A percentile compares a stretch with the other conserved stretches of the same genome.
Evolutionary conservation across 2,329 filamentous ascomycete species (phyloP).

Genomic region (Hypoxylon sp.): DNA sequence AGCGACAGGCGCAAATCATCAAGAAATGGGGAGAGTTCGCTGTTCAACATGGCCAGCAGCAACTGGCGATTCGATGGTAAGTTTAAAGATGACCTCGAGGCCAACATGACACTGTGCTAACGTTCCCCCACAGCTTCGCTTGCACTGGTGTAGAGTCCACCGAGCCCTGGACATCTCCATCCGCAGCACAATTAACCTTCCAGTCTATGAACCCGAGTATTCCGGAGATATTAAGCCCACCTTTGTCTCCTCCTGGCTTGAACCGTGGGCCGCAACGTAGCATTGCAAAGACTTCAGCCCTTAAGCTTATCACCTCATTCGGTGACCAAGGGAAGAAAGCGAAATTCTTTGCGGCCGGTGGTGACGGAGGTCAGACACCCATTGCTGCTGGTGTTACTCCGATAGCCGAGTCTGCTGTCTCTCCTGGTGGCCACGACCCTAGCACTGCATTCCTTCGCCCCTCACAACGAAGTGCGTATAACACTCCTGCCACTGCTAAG

Average conservation of each 20-base stretch:
- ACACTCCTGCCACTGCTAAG: slow-evolving; percentile 76
- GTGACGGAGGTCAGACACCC: slow-evolving; percentile 75
- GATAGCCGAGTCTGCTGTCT: slow-evolving; percentile 83
- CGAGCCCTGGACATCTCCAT: slow-evolving; percentile 89
- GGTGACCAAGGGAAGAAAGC: slow-evolving; percentile 72
- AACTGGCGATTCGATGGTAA: slow-evolving; percentile 86
- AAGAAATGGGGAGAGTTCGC: slow-evolving; percentile 96
- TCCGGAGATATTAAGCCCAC: slow-evolving; percentile 74
- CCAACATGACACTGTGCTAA: slow-evolving; percentile 32
- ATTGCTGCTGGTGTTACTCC: slow-evolving; percentile 88
- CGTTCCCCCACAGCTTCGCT: slow-evolving; percentile 72
- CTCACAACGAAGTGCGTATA: slow-evolving; percentile 75
- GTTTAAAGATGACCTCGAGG: slow-evolving; percentile 41
- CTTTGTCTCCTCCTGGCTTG: slow-evolving; percentile 78
- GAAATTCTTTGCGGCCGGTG: slow-evolving; percentile 70
- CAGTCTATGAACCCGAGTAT: slow-evolving; percentile 67
- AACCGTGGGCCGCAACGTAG: slow-evolving; percentile 70
- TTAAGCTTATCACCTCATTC: slow-evolving; percentile 94
- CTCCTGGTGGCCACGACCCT: slow-evolving; percentile 75
- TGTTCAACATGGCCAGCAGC: slow-evolving; percentile 86
- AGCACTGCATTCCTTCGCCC: slow-evolving; percentile 77
- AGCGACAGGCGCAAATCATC: slow-evolving; percentile 87
- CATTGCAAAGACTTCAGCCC: slow-evolving; percentile 82
- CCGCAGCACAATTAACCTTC: slow-evolving; percentile 73
- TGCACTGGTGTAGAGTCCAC: slow-evolving; percentile 88